A percentile compares a stretch with the other conserved stretches of the same genome.
Evolutionary conservation across 2,329 filamentous ascomycete species (phyloP).

Genomic region (Grosmannia huntii): DNA sequence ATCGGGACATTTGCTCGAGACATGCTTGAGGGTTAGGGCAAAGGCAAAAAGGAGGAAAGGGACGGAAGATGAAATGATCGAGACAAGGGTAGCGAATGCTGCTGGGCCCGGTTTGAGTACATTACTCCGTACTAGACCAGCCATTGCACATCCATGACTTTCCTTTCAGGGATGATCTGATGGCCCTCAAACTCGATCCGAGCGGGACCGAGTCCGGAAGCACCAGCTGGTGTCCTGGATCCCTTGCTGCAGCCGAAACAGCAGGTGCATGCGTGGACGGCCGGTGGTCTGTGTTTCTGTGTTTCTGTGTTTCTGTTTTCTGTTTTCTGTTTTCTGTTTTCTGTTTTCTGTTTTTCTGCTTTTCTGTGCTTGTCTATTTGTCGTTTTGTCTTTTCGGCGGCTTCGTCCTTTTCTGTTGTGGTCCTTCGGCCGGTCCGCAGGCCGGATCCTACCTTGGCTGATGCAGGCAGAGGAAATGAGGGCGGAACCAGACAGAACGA

Average conservation of each 20-base stretch:
- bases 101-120: background rate
- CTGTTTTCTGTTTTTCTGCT: background rate
- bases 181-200: background rate
- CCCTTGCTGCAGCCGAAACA: conserved; percentile 7
- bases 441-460: background rate
- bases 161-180: background rate
- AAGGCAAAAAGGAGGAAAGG: background rate
- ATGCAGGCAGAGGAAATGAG: background rate
- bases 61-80: background rate
- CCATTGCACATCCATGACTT: background rate
- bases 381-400: background rate
- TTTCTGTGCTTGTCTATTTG: background rate
- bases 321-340: background rate
- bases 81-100: background rate
- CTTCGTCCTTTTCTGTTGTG: background rate
- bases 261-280: background rate
- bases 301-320: background rate
- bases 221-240: no score
- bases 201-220: background rate
- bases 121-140: background rate
- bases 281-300: background rate
- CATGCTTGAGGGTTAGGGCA: background rate
- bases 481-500: no score
- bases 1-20: background rate
- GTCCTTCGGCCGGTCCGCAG: background rate